Evolutionary conservation across 2,329 filamentous ascomycete species (phyloP), one percentile per base, ranked within the genome.

Genomic region (Penicillium sp.): DNA sequence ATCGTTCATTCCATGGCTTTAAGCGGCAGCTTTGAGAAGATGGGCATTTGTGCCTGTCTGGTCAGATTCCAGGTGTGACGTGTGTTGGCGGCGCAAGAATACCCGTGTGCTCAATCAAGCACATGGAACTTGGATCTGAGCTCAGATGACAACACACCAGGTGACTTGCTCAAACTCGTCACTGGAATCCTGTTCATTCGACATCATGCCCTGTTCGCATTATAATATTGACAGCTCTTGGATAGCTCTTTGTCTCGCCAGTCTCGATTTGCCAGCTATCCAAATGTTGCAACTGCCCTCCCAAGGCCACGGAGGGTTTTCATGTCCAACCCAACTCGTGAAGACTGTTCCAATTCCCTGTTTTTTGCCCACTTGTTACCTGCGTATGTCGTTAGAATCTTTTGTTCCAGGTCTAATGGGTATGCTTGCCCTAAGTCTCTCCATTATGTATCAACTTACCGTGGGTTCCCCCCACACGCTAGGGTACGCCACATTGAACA

Each of bases 131-230:
- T 17, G 1, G 10, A 17, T 1, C 15, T 49, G 45, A 15, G 15
- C 24, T 28, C 8, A n/a, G 24, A 49, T 30, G 45, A 49, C 45
- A 49, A 49, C 24, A n/a, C 24, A 49, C 24, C 45, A 49, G 45
- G 26, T 49, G 45, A 49, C 24, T 49, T 49, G 1, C 26, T 44
- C 9, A 24, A 9, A 6, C 40, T 44, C 30, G 30, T 33, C 42
- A 45, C 22, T 15, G 13, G 15, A 3, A 13, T 44, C 19, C 13
- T 19, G 4, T 26, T 49, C 6, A 30, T 17, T 49, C 3, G 15
- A n/a, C 6, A n/a, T n/a, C 8, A 49, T 17, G 28, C 7, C 26
- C 24, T n/a, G 45, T 49, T 8, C 45, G 1, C 15, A 15, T 47
- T n/a, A 24, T 15, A 24, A 9, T n/a, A 17, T 44, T 12, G 9